A percentile compares a stretch with the other conserved stretches of the same genome.
Evolutionary conservation across 2,329 filamentous ascomycete species (phyloP).

Genomic region (Dothistroma septosporum): DNA sequence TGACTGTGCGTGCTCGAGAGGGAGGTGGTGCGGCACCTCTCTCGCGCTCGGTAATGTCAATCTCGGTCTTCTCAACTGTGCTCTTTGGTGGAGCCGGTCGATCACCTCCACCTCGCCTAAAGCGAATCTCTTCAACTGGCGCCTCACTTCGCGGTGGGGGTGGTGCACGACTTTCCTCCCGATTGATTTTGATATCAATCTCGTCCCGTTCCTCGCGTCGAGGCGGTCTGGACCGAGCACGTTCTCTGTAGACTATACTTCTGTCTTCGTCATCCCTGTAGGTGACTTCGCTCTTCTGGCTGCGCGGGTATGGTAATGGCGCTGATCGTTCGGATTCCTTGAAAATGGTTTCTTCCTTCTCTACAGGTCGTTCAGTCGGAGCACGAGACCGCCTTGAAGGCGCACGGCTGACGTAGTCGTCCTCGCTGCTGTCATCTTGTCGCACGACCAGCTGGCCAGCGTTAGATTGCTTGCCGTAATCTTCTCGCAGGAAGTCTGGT

Average conservation of each 20-base stretch:
- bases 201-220: conserved; percentile 30
- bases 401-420: conserved; percentile 30
- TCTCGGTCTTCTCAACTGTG: conserved; percentile 30
- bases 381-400: conserved; percentile 25
- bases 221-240: conserved; percentile 35
- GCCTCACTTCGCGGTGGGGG: conserved; percentile 33
- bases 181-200: conserved; percentile 35
- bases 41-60: conserved; percentile 25
- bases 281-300: conserved; percentile 25
- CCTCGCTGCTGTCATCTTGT: conserved; percentile 36
- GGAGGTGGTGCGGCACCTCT: conserved; percentile 24
- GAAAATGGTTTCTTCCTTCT: conserved; percentile 42
- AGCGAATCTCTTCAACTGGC: conserved; percentile 46
- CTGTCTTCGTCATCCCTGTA: conserved; percentile 28
- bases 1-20: conserved; percentile 14
- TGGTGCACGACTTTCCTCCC: conserved; percentile 24
- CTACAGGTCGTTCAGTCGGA: conserved; percentile 36
- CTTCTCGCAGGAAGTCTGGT: conserved; percentile 50
- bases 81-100: conserved; percentile 22
- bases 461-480: conserved; percentile 42
- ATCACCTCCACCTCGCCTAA: conserved; percentile 39
- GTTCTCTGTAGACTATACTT: conserved; percentile 39
- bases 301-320: conserved; percentile 26
- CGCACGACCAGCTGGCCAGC: conserved; percentile 46
- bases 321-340: conserved; percentile 27